Base-by-base conservation (phyloP, 495 filamentous ascomycete species). In the Annulohypoxylon bovei region DNA sequence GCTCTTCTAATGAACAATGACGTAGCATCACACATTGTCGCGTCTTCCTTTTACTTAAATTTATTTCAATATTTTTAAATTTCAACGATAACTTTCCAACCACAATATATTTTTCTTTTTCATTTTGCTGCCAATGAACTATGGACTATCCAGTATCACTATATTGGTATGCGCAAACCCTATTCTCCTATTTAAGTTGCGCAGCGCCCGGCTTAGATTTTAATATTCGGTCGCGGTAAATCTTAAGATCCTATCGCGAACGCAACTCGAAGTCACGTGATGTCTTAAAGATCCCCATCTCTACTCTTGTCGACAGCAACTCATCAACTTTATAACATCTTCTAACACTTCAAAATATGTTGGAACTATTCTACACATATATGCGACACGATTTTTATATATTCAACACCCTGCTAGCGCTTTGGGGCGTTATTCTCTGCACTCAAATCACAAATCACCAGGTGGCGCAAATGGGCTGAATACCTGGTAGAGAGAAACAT, bases 231-330 rank as follows among this genome's bases (percentile, higher is more conserved):
- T 23, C 70, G 61, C 70, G 70, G 22, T 46, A 7, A 55, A 55
- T 62, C 59, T 62, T 27, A 6, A 44, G 20, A 60, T 28, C 1
- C 22, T 20, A 46, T 72, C 70, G 27, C 70, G 70, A 72, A 49
- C 25, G 2, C 1, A 52, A 72, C 70, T 47, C 70, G 70, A 61
- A 57, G 35, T 40, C 70, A 72, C 70, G 70, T 72, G 70, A 72
- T 23, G 4, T 6, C 18, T 62, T 62, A 32, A 44, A 16, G 28
- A 5, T 47, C 25, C n/a, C 46, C 23, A 42, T 62, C 12, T 65
- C 39, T 12, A 22, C 49, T 14, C 49, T 27, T 39, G n/a, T 1
- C 50, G 30, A 65, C 54, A 9, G 23, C 42, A 9, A 18, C 39
- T 9, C 32, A 50, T 53, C 49, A 30, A 3, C 70, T 65, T 33